Evolutionary conservation across 202 grass and related monocot species (phyloP).

Genomic region (Carex arenaria): DNA sequence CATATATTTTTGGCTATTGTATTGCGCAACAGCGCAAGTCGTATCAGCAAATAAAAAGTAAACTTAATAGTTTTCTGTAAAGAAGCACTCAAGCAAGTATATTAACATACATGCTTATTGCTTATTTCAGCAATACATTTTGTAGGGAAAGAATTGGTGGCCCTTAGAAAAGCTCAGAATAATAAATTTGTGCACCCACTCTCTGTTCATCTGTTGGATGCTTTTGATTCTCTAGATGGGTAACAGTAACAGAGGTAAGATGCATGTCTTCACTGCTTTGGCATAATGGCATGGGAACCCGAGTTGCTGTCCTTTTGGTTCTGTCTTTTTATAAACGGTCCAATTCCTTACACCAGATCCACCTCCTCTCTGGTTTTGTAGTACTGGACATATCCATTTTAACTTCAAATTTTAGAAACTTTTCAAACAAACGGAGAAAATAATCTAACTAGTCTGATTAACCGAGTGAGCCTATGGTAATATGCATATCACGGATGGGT

Average conservation of each 20-base stretch:
- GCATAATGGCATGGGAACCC: conserved; percentile 5
- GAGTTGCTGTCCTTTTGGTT: conserved; percentile 20
- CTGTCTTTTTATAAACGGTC: conserved; percentile 55
- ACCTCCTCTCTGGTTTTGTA: neutral
- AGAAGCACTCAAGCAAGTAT: conserved; percentile 2
- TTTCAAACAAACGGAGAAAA: neutral
- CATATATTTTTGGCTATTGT: neutral
- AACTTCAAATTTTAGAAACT: neutral
- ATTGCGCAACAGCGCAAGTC: neutral
- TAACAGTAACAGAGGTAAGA: neutral
- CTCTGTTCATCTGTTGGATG: neutral
- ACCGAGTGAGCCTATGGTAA: no score
- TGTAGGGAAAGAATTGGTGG: neutral
- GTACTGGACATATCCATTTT: conserved; percentile 5
- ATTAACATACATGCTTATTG: conserved; percentile 5
- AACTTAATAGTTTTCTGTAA: neutral
- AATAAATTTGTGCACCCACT: conserved; percentile 3
- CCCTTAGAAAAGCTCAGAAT: neutral
- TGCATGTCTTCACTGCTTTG: conserved; percentile 12
- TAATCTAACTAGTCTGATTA: neutral
- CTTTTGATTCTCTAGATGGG: conserved; percentile 11
- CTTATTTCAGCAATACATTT: conserved; percentile 20
- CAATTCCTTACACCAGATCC: conserved; percentile 4
- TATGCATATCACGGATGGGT: no score
- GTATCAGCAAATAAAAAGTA: neutral